Percentiles rank a stretch among this genome's conserved stretches.
Conservation (phyloP, 305 asterid species). For the Fraxinus angustifolia region DNA sequence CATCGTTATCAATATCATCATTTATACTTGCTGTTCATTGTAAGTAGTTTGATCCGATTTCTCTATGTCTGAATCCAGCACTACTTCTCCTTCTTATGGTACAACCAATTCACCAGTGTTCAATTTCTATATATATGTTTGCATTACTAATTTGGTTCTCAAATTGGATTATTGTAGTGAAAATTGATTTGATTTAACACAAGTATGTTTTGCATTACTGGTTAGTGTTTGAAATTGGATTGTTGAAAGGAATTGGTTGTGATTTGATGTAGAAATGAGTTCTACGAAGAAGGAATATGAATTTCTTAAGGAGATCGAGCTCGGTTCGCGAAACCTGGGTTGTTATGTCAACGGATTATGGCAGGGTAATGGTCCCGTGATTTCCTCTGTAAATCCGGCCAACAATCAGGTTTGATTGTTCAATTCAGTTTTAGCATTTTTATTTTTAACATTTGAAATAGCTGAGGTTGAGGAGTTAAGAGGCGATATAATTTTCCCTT, state of each 20-base stretch:
- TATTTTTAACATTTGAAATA: background rate
- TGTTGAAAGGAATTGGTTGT: background rate
- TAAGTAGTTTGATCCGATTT: slow-evolving; percentile 25
- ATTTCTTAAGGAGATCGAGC: slow-evolving; percentile 75
- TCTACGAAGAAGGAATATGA: slow-evolving; percentile 67
- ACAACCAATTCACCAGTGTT: slow-evolving; percentile 14
- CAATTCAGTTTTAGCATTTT: background rate
- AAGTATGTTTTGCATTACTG: background rate
- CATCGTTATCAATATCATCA: slow-evolving; percentile 24
- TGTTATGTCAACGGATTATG: slow-evolving; percentile 70
- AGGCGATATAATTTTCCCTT: background rate
- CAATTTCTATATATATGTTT: background rate
- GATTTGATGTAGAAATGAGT: slow-evolving; percentile 54
- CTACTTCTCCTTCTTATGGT: slow-evolving; percentile 58
- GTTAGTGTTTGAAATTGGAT: background rate
- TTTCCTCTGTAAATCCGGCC: slow-evolving; percentile 70
- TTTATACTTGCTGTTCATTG: slow-evolving; percentile 18
- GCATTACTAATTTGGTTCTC: slow-evolving; percentile 2
- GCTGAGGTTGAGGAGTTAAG: background rate
- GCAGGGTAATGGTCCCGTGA: slow-evolving; percentile 75
- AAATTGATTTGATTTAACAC: background rate
- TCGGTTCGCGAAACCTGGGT: slow-evolving; percentile 63
- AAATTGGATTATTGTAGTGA: background rate
- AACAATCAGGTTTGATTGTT: slow-evolving; percentile 60
- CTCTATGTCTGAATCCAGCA: slow-evolving; percentile 53